Evolutionary conservation across 2,329 filamentous ascomycete species (phyloP).

Genomic region (Nemania abortiva): DNA sequence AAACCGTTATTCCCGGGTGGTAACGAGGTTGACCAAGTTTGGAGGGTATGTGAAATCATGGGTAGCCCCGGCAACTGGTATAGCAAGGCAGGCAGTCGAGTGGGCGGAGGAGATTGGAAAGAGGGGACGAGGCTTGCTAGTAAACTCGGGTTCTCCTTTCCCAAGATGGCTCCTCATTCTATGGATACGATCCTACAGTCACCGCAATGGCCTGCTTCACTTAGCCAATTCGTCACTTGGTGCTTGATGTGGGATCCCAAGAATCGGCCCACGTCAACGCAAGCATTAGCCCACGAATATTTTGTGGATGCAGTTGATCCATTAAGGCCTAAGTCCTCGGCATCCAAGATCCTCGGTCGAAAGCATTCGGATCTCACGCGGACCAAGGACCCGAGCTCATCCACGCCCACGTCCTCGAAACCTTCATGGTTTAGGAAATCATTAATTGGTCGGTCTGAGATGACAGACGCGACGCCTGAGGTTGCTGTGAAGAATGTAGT

Average conservation of each 20-base stretch:
- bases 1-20: conserved; percentile 97
- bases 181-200: conserved; percentile 93
- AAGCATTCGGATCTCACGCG: conserved; percentile 89
- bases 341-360: conserved; percentile 84
- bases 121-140: conserved; percentile 92
- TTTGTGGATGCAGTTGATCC: conserved; percentile 94
- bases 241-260: conserved; percentile 99
- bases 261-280: conserved; percentile 87
- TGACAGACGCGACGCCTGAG: conserved; percentile 68
- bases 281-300: conserved; percentile 96
- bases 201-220: conserved; percentile 89
- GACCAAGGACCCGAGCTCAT: conserved; percentile 71
- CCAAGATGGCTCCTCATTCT: conserved; percentile 97
- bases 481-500: conserved; percentile 62
- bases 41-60: conserved; percentile 99
- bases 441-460: conserved; percentile 83
- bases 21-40: conserved; percentile 99
- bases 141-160: conserved; percentile 98
- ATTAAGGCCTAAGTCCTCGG: conserved; percentile 88
- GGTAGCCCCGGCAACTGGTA: conserved; percentile 98
- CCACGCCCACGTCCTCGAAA: conserved; percentile 77
- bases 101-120: conserved; percentile 97
- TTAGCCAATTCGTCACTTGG: conserved; percentile 96
- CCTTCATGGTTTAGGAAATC: conserved; percentile 98
- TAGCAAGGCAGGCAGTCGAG: conserved; percentile 85